phyloP scores from a whole-genome alignment of 163 green algal genomes.

The Coccomyxa subellipsoidea region DNA sequence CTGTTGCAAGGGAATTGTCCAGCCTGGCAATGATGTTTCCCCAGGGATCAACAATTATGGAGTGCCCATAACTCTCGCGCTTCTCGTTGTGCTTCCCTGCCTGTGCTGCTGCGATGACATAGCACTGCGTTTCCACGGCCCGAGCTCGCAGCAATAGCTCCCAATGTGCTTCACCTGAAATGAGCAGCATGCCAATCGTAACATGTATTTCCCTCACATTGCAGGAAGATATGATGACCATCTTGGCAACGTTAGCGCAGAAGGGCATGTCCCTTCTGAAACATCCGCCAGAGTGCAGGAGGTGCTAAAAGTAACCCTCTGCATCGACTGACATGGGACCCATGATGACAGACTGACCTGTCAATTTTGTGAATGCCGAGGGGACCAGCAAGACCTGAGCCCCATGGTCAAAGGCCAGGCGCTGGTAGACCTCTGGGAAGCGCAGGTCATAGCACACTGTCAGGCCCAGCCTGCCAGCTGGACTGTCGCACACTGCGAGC shows the following conservation, averaged over 20 bases:
- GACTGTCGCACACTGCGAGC: slow-evolving; percentile 70
- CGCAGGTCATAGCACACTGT: slow-evolving; percentile 95
- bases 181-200: background rate
- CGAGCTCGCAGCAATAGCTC: slow-evolving; percentile 89
- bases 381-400: slow-evolving; percentile 72
- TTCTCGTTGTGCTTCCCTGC: slow-evolving; percentile 55
- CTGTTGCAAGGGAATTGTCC: slow-evolving; percentile 60
- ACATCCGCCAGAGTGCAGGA: too few species aligned
- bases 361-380: slow-evolving; percentile 80
- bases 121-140: slow-evolving; percentile 91
- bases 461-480: slow-evolving; percentile 76
- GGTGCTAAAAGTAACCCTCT: too few species aligned
- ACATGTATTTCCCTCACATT: background rate
- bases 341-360: slow-evolving; percentile 35
- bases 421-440: slow-evolving; percentile 93
- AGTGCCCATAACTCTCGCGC: slow-evolving; percentile 87
- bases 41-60: slow-evolving; percentile 92
- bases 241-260: too few species aligned
- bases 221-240: too few species aligned
- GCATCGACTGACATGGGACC: too few species aligned
- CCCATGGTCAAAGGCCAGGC: slow-evolving; percentile 57
- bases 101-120: slow-evolving; percentile 86
- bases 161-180: slow-evolving; percentile 84
- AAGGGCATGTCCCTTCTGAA: too few species aligned
- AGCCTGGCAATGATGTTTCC: slow-evolving; percentile 73